These are phyloP conservation scores for Neofusicoccum sp. DNA, from an alignment of 2,329 filamentous ascomycete species.

Conservation along the genomic window DNA sequence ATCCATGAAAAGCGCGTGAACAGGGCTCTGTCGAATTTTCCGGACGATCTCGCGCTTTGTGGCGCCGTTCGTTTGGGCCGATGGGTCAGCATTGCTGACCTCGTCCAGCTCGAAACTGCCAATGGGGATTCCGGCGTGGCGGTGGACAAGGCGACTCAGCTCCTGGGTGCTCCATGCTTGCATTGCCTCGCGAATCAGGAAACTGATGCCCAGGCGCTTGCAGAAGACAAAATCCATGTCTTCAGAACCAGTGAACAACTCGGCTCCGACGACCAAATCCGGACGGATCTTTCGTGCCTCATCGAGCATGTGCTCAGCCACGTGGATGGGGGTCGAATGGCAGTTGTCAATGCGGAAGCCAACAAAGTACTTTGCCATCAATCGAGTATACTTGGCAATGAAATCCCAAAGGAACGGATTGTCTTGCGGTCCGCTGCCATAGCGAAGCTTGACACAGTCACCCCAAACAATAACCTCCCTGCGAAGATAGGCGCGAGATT, in stretches of 20 bases:
- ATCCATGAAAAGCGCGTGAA: conserved; percentile 97
- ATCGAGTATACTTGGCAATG: conserved; percentile 89
- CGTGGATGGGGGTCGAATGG: conserved; percentile 91
- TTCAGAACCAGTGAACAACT: conserved; percentile 94
- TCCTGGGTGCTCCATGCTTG: conserved; percentile 96
- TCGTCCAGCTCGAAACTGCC: conserved; percentile 97
- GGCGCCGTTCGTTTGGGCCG: conserved; percentile 33
- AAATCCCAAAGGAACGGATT: conserved; percentile 94
- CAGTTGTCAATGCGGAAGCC: conserved; percentile 98
- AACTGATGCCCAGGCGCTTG: conserved; percentile 86
- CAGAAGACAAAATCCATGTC: conserved; percentile 96
- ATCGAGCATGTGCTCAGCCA: conserved; percentile 93
- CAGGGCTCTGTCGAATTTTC: conserved; percentile 81
- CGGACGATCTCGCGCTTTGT: conserved; percentile 67
- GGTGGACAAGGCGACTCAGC: conserved; percentile 88
- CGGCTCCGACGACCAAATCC: conserved; percentile 88
- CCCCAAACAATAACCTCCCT: conserved; percentile 98
- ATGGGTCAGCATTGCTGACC: conserved; percentile 63
- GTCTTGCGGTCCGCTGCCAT: conserved; percentile 77
- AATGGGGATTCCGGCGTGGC: conserved; percentile 89
- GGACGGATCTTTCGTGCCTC: conserved; percentile 87
- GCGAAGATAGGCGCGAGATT: conserved; percentile 90
- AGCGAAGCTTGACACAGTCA: conserved; percentile 95
- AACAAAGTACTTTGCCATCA: conserved; percentile 92
- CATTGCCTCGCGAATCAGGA: conserved; percentile 96